These are phyloP conservation scores for Macrophomina pseudophaseolina DNA, from an alignment of 2,329 filamentous ascomycete species.

Conservation along the genomic window DNA sequence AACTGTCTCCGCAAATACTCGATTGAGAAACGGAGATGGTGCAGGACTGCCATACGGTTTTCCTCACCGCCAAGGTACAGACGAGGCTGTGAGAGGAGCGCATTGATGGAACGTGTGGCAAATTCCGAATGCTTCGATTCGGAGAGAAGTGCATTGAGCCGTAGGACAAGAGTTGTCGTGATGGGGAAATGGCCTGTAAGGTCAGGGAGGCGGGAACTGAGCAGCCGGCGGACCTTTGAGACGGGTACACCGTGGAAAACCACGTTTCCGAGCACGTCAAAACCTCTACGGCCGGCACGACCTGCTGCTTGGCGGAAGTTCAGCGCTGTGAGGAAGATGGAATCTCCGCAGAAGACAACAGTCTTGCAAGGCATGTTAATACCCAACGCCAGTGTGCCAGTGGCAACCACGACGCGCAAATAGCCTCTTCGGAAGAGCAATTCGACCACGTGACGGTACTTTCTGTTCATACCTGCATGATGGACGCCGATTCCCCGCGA, in stretches of 20 bases:
- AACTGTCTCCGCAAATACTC: slow-evolving; percentile 75
- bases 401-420: slow-evolving; percentile 73
- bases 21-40: slow-evolving; percentile 80
- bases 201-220: slow-evolving; percentile 75
- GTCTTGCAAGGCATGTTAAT: slow-evolving; percentile 85
- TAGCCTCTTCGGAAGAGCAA: slow-evolving; percentile 76
- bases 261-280: slow-evolving; percentile 80
- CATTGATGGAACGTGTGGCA: slow-evolving; percentile 66
- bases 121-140: slow-evolving; percentile 68
- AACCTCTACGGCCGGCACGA: slow-evolving; percentile 78
- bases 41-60: slow-evolving; percentile 71
- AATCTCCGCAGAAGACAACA: slow-evolving; percentile 77
- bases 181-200: slow-evolving; percentile 79
- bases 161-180: slow-evolving; percentile 73
- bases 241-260: slow-evolving; percentile 72
- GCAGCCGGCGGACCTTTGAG: slow-evolving; percentile 68
- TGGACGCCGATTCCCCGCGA: slow-evolving; percentile 75
- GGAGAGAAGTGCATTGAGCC: slow-evolving; percentile 69
- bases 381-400: slow-evolving; percentile 75
- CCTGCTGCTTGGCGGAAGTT: slow-evolving; percentile 79
- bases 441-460: slow-evolving; percentile 75
- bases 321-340: slow-evolving; percentile 72
- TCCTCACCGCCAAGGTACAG: slow-evolving; percentile 73
- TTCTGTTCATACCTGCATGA: slow-evolving; percentile 79
- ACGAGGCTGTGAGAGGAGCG: slow-evolving; percentile 71